These are phyloP conservation scores for Pichia nakasei DNA, from an alignment of 805 yeast genomes.

Conservation along the genomic window DNA sequence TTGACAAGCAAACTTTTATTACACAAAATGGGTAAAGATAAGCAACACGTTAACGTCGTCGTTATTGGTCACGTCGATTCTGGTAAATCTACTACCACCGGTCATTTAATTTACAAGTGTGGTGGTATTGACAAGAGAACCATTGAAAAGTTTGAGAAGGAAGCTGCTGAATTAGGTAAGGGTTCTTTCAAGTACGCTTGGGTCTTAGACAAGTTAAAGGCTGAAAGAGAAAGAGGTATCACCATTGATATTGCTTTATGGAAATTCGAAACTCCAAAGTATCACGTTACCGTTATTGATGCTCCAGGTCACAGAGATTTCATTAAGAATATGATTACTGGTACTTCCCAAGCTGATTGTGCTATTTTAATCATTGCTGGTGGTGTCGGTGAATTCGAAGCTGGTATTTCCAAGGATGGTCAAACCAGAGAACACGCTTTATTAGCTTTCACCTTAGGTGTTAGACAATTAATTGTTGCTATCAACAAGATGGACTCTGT, in stretches of 20 bases:
- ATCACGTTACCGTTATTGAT: conserved; percentile 84
- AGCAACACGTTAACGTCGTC: conserved; percentile 98
- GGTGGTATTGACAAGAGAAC: conserved; percentile 99
- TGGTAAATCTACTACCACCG: conserved; percentile 97
- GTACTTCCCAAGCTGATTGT: conserved; percentile 91
- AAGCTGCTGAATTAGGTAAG: conserved; percentile 95
- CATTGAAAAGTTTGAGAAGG: conserved; percentile 96
- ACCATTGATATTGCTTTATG: conserved; percentile 90
- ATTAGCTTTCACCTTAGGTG: conserved; percentile 85
- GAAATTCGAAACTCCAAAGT: conserved; percentile 88
- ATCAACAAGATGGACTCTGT: conserved; percentile 94
- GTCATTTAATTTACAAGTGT: conserved; percentile 98
- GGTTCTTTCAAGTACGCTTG: conserved; percentile 98
- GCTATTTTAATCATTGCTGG: conserved; percentile 87
- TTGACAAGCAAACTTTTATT: conserved; percentile 3
- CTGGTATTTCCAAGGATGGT: conserved; percentile 91
- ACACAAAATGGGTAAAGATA: conserved; percentile 69
- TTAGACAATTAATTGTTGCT: conserved; percentile 78
- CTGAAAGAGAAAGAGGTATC: conserved; percentile 96
- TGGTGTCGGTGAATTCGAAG: conserved; percentile 92
- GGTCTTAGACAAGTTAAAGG: conserved; percentile 93
- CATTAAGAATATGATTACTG: conserved; percentile 94
- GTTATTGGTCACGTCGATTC: conserved; percentile 99
- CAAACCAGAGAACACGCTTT: conserved; percentile 95
- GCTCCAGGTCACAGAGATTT: conserved; percentile 97